These are phyloP conservation scores for Beauveria sp. DNA, from an alignment of 2,329 filamentous ascomycete species.

Conservation along the genomic window DNA sequence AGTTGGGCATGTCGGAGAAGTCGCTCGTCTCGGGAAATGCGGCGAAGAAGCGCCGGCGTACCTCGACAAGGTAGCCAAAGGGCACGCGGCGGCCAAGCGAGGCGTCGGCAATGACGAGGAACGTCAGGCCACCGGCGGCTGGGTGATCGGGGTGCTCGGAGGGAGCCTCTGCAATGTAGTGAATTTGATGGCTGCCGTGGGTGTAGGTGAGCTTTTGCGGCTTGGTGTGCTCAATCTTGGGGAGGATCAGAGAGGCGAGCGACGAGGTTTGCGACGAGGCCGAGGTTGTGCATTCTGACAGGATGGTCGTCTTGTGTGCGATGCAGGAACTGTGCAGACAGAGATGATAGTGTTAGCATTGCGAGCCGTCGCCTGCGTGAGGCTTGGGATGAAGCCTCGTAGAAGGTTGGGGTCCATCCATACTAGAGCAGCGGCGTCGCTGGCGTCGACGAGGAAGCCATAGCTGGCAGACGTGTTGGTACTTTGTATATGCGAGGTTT, in stretches of 20 bases:
- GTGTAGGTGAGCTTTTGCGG: conserved; percentile 91
- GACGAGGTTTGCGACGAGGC: conserved; percentile 76
- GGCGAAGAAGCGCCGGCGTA: conserved; percentile 77
- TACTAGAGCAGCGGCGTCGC: conserved; percentile 68
- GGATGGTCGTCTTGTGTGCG: conserved; percentile 85
- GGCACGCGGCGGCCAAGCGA: conserved; percentile 79
- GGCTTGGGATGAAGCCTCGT: background rate
- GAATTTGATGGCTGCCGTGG: conserved; percentile 84
- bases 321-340: conserved; percentile 67
- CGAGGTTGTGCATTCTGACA: conserved; percentile 84
- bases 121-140: conserved; percentile 76
- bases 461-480: conserved; percentile 24
- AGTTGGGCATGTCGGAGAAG: conserved; percentile 73
- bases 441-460: conserved; percentile 65
- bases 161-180: conserved; percentile 85
- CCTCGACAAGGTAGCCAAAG: conserved; percentile 86
- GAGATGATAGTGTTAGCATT: background rate
- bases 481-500: background rate
- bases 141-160: conserved; percentile 51
- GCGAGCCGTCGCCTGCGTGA: background rate
- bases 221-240: conserved; percentile 76
- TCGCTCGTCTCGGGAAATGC: conserved; percentile 61
- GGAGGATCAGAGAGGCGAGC: conserved; percentile 87
- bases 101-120: conserved; percentile 79
- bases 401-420: conserved; percentile 20